Base-by-base conservation (phyloP, 805 yeast species). In the Candida corydali region DNA sequence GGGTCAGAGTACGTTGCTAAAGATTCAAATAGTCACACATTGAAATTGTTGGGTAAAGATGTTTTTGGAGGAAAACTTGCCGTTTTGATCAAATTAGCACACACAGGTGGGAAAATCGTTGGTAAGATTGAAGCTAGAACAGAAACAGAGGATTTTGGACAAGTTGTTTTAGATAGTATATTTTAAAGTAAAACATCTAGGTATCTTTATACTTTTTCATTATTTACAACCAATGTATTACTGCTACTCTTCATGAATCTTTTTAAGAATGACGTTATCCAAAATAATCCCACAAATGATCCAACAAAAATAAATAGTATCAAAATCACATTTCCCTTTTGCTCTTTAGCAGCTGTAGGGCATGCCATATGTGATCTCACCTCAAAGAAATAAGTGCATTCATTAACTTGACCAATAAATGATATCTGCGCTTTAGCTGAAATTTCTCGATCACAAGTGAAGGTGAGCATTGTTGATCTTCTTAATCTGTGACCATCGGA, bases 311-410 rank as follows among this genome's bases (percentile, higher is more conserved):
- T 32, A n/a, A 32, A 11, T 14, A 32, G 17, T 23, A 32, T 32
- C 11, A 32, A 17, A 15, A 32, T 32, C 4, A 32, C 34, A 17
- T 32, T 32, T 15, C 34, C 34, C 16, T 32, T 32, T 32, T 32
- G 34, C 14, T 71, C 75, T 47, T 78, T 74, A 35, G 80, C 78
- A 8, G 85, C 68, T 0, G 88, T 82, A 0, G 95, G 86, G 57
- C 96, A 87, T 0, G 95, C 96, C 59, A 81, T 83, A 29, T 85
- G 78, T 3, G 95, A 84, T 45, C 87, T 63, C 22, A 86, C 87
- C 52, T 87, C 96, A 55, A 87, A 87, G 51, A 82, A 75, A 56
- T 85, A 87, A 25, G 82, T 77, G 59, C 96, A 87, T 43, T 87
- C 85, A 54, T 86, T 75, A 28, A 76, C 51, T 5, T 78, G 77